Base-by-base conservation (phyloP, 2,329 filamentous ascomycete species). In the Dothidotthia symphoricarpi region DNA sequence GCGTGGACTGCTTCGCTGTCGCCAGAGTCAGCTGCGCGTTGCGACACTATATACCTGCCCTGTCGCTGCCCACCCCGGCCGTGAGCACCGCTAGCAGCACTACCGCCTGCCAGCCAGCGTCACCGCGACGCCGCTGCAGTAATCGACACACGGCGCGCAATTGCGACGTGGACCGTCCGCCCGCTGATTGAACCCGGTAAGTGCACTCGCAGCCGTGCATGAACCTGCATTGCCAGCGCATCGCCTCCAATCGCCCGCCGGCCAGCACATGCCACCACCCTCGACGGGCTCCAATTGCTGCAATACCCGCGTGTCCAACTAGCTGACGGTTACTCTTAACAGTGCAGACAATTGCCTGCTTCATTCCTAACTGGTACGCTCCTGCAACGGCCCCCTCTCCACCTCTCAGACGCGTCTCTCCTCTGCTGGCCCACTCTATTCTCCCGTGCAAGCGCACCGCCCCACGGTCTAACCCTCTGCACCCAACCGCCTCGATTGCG, bases 211-310 rank as follows among this genome's bases (percentile, higher is more conserved):
- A 35, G 50, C 48, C 59, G 47, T 67, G 65, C 66, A 67, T 63
- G 59, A 55, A 62, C 58, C 59, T 64, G 64, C 64, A 68, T 59
- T 67, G 66, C 63, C 66, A 69, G 45, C 67, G 59, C 66, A 69
- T 68, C 66, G 63, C 57, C 60, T 64, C 64, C 64, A 66, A 68
- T 67, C 57, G 61, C 47, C 59, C 58, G 48, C 56, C 55, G 54
- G 59, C 60, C 63, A 65, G 53, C 66, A 60, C 62, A 64, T 64
- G 58, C 57, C 58, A 45, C 49, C 52, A 51, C 57, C 55, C 51
- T 54, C 55, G 43, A 59, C 55, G n/a, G n/a, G n/a, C 45, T 51
- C 63, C 61, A 66, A 66, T 66, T 67, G 61, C 62, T 53, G 57
- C 43, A 50, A 44, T 55, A 52, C 50, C 33, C 35, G 54, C 57